Base-by-base conservation (phyloP, 208 protist genomes). In the Trypanosoma grayi region DNA sequence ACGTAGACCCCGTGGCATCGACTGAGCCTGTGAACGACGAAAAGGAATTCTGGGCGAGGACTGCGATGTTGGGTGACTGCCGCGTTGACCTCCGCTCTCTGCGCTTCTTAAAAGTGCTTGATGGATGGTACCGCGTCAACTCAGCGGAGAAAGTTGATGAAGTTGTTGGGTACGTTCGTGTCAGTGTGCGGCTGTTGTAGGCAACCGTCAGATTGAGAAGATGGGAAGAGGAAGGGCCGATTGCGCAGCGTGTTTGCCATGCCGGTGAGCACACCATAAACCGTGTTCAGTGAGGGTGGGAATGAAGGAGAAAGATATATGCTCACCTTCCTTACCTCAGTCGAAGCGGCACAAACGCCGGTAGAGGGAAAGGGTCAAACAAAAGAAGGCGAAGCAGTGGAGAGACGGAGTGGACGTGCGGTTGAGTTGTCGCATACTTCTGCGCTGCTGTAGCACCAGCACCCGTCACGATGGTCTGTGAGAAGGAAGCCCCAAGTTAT, bases 41-140 rank as follows among this genome's bases (percentile, higher is more conserved):
- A 52, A 62, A 81, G 37, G 20, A 59, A n/a, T 90, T 92, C 51
- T 92, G 84, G 88, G 67, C 70, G 4, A 70, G 60, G 9, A 71
- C 81, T 0, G 80, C 83, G 20, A 70, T 78, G 46, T 64, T 92
- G 59, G 88, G 85, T 43, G 79, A 85, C 22, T 87, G 77, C 46
- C 62, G 76, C 9, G 70, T 94, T 3, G 85, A 94, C 64, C 81
- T 94, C 4, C 77, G 81, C 27, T 78, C 85, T 5, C 70, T 94
- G 56, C 83, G 85, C 4, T 90, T 87, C 56, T 57, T 94, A 14
- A 48, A 59, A 4, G 44, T 52, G 5, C 62, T 92, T 22, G 79
- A 94, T 37, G 88, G 88, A 2, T 94, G 85, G 58, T 92, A 92
- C 69, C 74, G 79, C 5, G 66, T 92, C 11, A 66, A 69, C 48